Percentiles rank a stretch among this genome's conserved stretches.
These are phyloP conservation scores for Mallotus japonicus DNA, from an alignment of 441 rosid species.

Conservation along the genomic window DNA sequence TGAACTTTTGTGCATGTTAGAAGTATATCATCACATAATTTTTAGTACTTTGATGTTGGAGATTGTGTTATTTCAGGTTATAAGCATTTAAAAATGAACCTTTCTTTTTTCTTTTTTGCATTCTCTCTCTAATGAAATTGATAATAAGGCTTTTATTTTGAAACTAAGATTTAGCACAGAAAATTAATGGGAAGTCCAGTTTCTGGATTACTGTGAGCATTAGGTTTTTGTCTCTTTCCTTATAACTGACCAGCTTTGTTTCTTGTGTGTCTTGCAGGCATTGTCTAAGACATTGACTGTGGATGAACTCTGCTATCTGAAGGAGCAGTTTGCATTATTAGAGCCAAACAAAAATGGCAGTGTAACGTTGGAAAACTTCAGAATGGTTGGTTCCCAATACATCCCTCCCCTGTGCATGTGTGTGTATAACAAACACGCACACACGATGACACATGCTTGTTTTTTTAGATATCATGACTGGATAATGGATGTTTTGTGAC, in stretches of 20 bases:
- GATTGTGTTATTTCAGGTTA: neutral
- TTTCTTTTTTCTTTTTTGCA: neutral
- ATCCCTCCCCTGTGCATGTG: slow-evolving; percentile 9
- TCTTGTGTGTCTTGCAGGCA: slow-evolving; percentile 51
- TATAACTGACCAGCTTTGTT: slow-evolving; percentile 3
- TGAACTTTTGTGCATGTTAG: neutral
- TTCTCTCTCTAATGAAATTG: neutral
- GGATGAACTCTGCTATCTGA: slow-evolving; percentile 62
- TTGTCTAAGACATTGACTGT: slow-evolving; percentile 70
- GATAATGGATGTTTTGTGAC: slow-evolving; percentile 14
- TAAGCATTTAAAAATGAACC: neutral
- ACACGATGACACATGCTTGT: neutral
- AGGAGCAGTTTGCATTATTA: slow-evolving; percentile 67
- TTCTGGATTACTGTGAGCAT: neutral
- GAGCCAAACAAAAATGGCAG: slow-evolving; percentile 66
- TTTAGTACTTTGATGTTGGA: slow-evolving; percentile 5
- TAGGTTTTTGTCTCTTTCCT: neutral
- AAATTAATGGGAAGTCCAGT: neutral
- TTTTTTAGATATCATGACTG: neutral
- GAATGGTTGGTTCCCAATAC: slow-evolving; percentile 39
- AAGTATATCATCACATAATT: neutral
- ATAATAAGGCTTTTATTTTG: neutral
- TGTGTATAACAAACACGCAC: no score
- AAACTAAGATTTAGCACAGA: neutral
- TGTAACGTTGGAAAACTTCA: slow-evolving; percentile 63